A percentile compares a stretch with the other conserved stretches of the same genome.
Conservation (phyloP, 2,329 filamentous ascomycete species). For the Scortechinia acanthostroma region DNA sequence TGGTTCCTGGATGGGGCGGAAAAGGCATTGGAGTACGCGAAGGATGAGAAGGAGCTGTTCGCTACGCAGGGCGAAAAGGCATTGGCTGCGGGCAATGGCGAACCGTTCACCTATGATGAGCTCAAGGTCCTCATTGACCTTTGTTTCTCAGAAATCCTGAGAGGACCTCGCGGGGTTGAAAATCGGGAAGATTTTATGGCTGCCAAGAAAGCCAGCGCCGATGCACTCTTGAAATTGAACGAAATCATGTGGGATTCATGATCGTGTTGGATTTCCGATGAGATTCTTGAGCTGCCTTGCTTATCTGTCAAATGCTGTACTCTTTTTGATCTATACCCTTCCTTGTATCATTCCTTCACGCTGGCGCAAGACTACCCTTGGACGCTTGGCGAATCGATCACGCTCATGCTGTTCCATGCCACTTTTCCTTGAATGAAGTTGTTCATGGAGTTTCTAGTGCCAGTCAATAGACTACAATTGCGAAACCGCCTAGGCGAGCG, state of each 20-base stretch:
- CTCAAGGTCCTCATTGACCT: constrained; percentile 31
- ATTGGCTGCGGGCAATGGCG: constrained; percentile 23
- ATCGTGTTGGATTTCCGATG: constrained; percentile 3
- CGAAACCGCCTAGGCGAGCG: too few relatives aligned
- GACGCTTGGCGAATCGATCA: too few relatives aligned
- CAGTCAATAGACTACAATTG: too few relatives aligned
- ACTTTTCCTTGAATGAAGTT: too few relatives aligned
- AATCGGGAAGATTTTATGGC: constrained; percentile 33
- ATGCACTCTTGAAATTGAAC: constrained; percentile 30
- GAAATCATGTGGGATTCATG: constrained; percentile 36
- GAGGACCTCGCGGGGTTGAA: constrained; percentile 25
- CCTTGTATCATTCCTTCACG: too few relatives aligned
- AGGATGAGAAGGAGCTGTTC: constrained; percentile 25
- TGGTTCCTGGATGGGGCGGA: constrained; percentile 35
- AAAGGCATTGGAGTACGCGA: constrained; percentile 30
- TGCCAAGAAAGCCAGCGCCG: constrained; percentile 31
- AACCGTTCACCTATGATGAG: constrained; percentile 33
- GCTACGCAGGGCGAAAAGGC: constrained; percentile 20
- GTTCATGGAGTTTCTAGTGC: too few relatives aligned
- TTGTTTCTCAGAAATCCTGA: constrained; percentile 31
- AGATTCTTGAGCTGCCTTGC: too few relatives aligned
- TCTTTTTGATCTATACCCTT: too few relatives aligned
- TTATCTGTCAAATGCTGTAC: too few relatives aligned
- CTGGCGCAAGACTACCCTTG: too few relatives aligned
- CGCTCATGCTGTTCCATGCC: too few relatives aligned